phyloP scores from a whole-genome alignment of 192 early-diverging fungal genomes.

The Martensiomyces pterosporus region DNA sequence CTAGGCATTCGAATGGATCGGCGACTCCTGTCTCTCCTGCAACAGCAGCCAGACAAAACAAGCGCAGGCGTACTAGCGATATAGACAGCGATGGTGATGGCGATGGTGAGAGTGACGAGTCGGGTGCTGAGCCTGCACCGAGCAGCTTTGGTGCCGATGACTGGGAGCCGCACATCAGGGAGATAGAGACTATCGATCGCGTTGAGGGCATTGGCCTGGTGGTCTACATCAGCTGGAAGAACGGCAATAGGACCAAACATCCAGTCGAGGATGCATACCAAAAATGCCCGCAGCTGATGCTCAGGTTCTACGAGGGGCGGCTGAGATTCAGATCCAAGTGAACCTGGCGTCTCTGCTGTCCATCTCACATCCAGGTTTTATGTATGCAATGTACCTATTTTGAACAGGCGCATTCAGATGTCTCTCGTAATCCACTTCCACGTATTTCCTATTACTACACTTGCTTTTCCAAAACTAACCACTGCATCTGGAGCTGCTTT shows the following conservation, averaged over 20 bases:
- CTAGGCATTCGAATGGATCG: no score
- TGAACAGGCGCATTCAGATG: no score
- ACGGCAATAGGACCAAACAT: constrained; percentile 41
- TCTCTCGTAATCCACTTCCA: constrained; percentile 3
- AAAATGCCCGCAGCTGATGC: constrained; percentile 48
- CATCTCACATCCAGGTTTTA: no score
- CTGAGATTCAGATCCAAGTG: constrained; percentile 51
- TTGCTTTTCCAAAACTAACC: no score
- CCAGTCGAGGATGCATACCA: constrained; percentile 28
- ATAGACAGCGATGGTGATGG: background rate
- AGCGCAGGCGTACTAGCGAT: constrained; percentile 17
- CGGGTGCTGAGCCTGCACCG: constrained; percentile 1
- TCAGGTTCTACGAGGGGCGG: constrained; percentile 54
- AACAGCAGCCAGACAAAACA: constrained; percentile 1
- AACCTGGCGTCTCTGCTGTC: no score
- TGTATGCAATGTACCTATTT: no score
- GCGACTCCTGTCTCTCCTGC: background rate
- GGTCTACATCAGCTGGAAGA: constrained; percentile 49
- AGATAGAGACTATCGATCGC: constrained; percentile 30
- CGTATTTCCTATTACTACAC: background rate
- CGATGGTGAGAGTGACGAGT: background rate
- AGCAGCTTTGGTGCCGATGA: constrained; percentile 1
- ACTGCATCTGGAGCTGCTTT: no score
- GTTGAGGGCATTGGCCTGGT: constrained; percentile 20
- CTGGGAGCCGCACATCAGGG: constrained; percentile 29